Conservation (phyloP, 345 rosid species). For the Angophora floribunda region DNA sequence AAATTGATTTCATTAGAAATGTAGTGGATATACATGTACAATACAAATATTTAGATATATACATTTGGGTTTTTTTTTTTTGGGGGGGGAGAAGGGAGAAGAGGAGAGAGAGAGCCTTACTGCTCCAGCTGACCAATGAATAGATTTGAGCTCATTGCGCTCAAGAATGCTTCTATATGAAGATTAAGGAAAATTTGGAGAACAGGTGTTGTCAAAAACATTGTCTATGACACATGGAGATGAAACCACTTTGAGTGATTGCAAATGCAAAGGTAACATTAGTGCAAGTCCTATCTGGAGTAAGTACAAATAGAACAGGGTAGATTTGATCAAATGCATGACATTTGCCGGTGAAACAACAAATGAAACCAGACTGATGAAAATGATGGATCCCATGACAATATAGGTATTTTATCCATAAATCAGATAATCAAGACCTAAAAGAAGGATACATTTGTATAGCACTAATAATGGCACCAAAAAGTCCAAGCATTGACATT, state of each 20-base stretch:
- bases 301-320: neutral
- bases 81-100: too few relatives aligned
- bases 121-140: constrained; percentile 77
- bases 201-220: neutral
- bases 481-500: constrained; percentile 70
- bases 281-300: neutral
- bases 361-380: neutral
- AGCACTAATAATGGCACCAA: constrained; percentile 72
- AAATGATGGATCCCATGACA: neutral
- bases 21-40: neutral
- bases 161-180: constrained; percentile 65
- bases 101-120: constrained; percentile 28
- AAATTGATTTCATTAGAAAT: neutral
- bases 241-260: neutral
- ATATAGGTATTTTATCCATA: neutral
- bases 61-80: neutral
- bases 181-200: constrained; percentile 26
- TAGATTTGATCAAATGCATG: neutral
- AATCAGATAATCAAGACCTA: neutral
- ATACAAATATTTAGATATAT: neutral
- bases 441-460: constrained; percentile 91
- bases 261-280: neutral
- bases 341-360: neutral
- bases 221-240: neutral
- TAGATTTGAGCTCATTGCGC: constrained; percentile 55